Conservation (phyloP, 352 stramenopile species). For the Pythium myriotylum region DNA sequence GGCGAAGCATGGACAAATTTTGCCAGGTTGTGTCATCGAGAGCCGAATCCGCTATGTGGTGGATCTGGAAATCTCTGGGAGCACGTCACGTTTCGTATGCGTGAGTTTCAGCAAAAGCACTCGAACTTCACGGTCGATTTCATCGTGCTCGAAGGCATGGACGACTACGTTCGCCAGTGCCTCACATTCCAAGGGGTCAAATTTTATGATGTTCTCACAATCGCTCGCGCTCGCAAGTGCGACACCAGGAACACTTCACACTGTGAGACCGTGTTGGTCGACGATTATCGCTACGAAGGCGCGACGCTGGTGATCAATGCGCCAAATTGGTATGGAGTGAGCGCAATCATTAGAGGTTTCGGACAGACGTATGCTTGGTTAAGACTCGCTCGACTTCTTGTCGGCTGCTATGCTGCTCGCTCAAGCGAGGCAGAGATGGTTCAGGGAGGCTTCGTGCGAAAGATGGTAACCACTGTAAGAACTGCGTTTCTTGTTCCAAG, state of each 20-base stretch:
- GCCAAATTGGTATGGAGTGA: constrained; percentile 7
- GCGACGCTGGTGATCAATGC: constrained; percentile 5
- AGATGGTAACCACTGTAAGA: neutral
- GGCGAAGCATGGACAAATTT: constrained; percentile 11
- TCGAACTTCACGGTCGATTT: constrained; percentile 19
- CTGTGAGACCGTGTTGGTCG: constrained; percentile 12
- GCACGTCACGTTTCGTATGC: constrained; percentile 11
- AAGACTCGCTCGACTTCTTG: constrained; percentile 8
- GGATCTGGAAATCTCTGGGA: constrained; percentile 10
- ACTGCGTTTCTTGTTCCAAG: constrained; percentile 34
- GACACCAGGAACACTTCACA: neutral
- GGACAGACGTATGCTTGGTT: constrained; percentile 19
- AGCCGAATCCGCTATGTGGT: constrained; percentile 11
- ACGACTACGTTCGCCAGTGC: constrained; percentile 9
- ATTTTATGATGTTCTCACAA: constrained; percentile 22
- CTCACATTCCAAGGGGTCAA: constrained; percentile 20
- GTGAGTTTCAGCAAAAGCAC: constrained; percentile 10
- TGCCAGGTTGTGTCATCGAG: neutral
- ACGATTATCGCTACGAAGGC: constrained; percentile 22
- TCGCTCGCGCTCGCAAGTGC: constrained; percentile 20
- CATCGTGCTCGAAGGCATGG: constrained; percentile 28
- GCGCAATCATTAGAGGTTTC: constrained; percentile 2
- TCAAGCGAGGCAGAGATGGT: constrained; percentile 1
- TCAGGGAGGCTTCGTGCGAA: neutral
- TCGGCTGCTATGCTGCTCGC: constrained; percentile 5